A percentile compares a stretch with the other conserved stretches of the same genome.
These are phyloP conservation scores for Solanum sejunctum DNA, from an alignment of 257 asterid species.

Conservation along the genomic window DNA sequence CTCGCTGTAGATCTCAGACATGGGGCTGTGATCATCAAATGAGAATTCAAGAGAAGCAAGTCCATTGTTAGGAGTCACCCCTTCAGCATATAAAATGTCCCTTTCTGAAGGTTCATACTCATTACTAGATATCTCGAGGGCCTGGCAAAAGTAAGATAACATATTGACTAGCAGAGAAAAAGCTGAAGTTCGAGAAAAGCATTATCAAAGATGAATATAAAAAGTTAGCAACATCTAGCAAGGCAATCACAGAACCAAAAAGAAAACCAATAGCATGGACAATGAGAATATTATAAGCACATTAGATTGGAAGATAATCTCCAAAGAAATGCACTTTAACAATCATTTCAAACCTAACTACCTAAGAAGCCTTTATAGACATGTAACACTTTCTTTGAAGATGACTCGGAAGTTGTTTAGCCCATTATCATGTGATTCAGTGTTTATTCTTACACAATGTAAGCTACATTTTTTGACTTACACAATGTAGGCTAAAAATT, in stretches of 20 bases:
- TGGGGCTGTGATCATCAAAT: constrained; percentile 25
- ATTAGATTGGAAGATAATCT: not conserved
- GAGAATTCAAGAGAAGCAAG: constrained; percentile 43
- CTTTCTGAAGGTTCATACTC: constrained; percentile 52
- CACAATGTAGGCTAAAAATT: not conserved
- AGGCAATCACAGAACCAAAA: not conserved
- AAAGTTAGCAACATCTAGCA: not conserved
- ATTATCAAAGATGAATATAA: not conserved
- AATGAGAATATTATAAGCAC: not conserved
- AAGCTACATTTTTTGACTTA: not conserved
- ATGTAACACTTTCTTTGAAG: not conserved
- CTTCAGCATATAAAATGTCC: constrained; percentile 50
- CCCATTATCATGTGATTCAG: not conserved
- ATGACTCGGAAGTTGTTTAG: not conserved
- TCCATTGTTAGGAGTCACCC: constrained; percentile 40
- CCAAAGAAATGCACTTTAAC: not conserved
- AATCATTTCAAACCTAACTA: not conserved
- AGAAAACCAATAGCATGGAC: not conserved
- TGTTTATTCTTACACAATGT: not conserved
- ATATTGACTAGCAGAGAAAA: not conserved
- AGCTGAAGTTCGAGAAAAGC: not conserved
- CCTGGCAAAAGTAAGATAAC: constrained; percentile 24
- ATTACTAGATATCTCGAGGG: constrained; percentile 41
- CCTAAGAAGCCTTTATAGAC: not conserved
- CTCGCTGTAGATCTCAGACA: constrained; percentile 18